phyloP scores from a whole-genome alignment of 2,329 filamentous ascomycete genomes.

The Lasiodiplodia sp. region DNA sequence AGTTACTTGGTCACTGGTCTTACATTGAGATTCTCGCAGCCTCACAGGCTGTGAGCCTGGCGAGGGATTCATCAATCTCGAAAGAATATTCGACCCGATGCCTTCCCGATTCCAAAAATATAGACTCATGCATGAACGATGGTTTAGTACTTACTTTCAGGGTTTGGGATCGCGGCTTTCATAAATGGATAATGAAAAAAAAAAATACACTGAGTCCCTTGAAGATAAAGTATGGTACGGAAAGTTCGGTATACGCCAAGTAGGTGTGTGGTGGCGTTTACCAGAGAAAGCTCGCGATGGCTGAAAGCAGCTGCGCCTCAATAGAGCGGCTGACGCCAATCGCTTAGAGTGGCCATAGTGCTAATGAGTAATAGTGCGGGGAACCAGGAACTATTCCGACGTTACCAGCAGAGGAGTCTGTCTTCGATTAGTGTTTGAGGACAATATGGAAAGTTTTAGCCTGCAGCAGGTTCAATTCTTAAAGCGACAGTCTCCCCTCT shows the following conservation, averaged over 20 bases:
- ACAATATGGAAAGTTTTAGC: not conserved
- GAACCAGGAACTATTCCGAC: not conserved
- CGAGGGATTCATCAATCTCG: not conserved
- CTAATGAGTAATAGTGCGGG: not conserved
- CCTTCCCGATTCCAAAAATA: not conserved
- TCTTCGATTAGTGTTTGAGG: not conserved
- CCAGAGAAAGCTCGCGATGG: not conserved
- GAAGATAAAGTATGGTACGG: not conserved
- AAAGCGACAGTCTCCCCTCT: conserved; percentile 1
- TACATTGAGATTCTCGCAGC: not conserved
- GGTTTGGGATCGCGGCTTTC: not conserved
- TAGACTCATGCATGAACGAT: too few species aligned
- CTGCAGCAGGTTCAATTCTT: not conserved
- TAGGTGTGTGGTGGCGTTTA: not conserved
- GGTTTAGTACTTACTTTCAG: not conserved
- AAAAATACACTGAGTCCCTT: not conserved
- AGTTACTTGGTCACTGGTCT: not conserved
- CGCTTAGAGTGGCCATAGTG: not conserved
- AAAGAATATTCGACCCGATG: not conserved
- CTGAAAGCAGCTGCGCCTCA: not conserved
- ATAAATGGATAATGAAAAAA: not conserved
- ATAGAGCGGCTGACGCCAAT: not conserved
- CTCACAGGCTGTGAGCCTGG: not conserved
- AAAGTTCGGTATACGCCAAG: not conserved
- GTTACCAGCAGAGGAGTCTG: not conserved